Evolutionary conservation across 768 basidiomycete genomes (phyloP), one percentile per base, ranked within the genome.

Genomic region (Tylopilus sp.): DNA sequence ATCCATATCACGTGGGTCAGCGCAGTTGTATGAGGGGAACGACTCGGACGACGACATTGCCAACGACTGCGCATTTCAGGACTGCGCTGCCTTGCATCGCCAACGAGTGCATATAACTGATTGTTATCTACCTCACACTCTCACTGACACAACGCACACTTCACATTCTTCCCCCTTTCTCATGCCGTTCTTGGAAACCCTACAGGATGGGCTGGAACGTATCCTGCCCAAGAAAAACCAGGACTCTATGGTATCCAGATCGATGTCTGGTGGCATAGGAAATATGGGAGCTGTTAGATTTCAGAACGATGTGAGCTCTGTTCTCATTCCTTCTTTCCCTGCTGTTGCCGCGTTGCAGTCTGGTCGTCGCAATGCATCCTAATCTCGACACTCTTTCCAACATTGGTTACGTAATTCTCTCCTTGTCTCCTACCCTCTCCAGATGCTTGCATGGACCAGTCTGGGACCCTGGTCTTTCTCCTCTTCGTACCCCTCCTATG

Each of bases 231-330:
- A 26, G 28, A 50, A 46, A 31, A 61, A 28, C 30, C 64, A 42
- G 41, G 23, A n/a, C 17, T 35, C 25, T 4, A 13, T 26, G 2
- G n/a, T 66, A 5, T 53, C 79, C 40, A 65, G 65, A 26, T 71
- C 76, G 7, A 58, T 73, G 45, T 72, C 75, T 25, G 78, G 78
- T 41, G 85, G 86, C 6, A 80, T 85, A 58, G 84, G 82, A 21
- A 70, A 63, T 30, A 80, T 78, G 21, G 75, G 82, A 15, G 78
- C 81, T 67, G 78, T 80, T 12, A 76, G 75, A 38, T 80, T 81
- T 54, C 79, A 86, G 47, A 86, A 90, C 65, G 83, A 91, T 68
- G 88, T 90, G 69, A 78, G 87, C 75, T 23, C 50, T 31, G 25
- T 17, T 23, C 33, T n/a, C n/a, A n/a, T n/a, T n/a, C n/a, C n/a